phyloP scores from a whole-genome alignment of 257 asterid species.

The Rehmannia glutinosa region DNA sequence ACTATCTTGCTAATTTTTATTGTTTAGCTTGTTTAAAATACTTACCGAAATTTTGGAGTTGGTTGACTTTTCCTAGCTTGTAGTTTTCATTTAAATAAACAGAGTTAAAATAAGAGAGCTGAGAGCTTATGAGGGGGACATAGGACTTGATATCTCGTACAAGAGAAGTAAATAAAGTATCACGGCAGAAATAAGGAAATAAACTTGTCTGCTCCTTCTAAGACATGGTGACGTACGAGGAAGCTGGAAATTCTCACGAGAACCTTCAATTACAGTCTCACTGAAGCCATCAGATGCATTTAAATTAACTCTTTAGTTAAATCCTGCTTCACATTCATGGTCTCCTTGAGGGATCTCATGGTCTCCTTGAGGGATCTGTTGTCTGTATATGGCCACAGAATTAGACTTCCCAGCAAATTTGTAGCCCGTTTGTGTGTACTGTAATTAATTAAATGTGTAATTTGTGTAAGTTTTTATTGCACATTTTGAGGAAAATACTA shows the following conservation, averaged over 20 bases:
- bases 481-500: background rate
- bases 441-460: background rate
- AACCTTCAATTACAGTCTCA: background rate
- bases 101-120: background rate
- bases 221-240: background rate
- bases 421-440: background rate
- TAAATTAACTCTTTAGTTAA: background rate
- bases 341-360: background rate
- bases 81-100: background rate
- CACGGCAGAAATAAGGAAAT: background rate
- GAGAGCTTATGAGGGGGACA: background rate
- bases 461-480: background rate
- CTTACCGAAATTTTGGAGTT: background rate
- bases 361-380: background rate
- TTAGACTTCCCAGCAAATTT: background rate
- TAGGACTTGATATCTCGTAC: background rate
- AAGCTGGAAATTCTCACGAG: background rate
- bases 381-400: background rate
- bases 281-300: slow-evolving; percentile 1
- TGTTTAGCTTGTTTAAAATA: background rate
- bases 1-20: background rate
- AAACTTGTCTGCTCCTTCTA: background rate
- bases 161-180: slow-evolving; percentile 2
- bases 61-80: background rate
- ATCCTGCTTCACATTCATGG: background rate